Conservation (phyloP, 2,329 filamentous ascomycete species). For the Orbilia oligospora region DNA sequence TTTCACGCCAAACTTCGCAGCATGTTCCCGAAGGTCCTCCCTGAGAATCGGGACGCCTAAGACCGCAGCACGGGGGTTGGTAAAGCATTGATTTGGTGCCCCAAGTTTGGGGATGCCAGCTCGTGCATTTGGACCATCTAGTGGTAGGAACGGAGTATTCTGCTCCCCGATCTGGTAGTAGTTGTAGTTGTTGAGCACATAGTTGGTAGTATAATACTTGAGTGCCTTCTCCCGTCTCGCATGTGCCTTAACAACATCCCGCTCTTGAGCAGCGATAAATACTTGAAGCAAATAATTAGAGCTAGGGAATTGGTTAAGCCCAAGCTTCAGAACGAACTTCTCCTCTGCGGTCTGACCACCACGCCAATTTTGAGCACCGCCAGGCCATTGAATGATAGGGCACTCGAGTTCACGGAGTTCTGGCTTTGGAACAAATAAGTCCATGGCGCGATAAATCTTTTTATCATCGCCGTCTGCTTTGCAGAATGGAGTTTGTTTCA, state of each 20-base stretch:
- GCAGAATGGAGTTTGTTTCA: conserved; percentile 84
- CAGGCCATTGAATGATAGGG: conserved; percentile 86
- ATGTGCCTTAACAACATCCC: conserved; percentile 70
- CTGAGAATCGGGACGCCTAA: conserved; percentile 85
- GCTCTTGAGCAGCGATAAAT: conserved; percentile 63
- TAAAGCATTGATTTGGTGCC: conserved; percentile 82
- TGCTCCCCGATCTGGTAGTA: conserved; percentile 72
- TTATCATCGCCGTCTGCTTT: conserved; percentile 74
- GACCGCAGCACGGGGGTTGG: conserved; percentile 80
- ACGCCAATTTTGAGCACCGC: conserved; percentile 74
- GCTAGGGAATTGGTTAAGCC: conserved; percentile 79
- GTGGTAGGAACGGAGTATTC: conserved; percentile 77
- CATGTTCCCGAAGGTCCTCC: conserved; percentile 82
- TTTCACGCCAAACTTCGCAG: conserved; percentile 87
- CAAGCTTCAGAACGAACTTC: conserved; percentile 79
- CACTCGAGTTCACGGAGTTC: conserved; percentile 78
- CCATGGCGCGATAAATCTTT: conserved; percentile 78
- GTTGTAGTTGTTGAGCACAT: conserved; percentile 82
- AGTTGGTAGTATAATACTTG: conserved; percentile 85
- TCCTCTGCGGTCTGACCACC: conserved; percentile 73
- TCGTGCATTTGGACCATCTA: conserved; percentile 76
- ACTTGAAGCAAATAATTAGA: conserved; percentile 79
- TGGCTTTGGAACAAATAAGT: conserved; percentile 85
- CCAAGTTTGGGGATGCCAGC: conserved; percentile 70
- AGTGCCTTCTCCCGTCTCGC: conserved; percentile 78